Conservation (phyloP, 1,284 basidiomycete species). For the Phaffia rhodozyma region DNA sequence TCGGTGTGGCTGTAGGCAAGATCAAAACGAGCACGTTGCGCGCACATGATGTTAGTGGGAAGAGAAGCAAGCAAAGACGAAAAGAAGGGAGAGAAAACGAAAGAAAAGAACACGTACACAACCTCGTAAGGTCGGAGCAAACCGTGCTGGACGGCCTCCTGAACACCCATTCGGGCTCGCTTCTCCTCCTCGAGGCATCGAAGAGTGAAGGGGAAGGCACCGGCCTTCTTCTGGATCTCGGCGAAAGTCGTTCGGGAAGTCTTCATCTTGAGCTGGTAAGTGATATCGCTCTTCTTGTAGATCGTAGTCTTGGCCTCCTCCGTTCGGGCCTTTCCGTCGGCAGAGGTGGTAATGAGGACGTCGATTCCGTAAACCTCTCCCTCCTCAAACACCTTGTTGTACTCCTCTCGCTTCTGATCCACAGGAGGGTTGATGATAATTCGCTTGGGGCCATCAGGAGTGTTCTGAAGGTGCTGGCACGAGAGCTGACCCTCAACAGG, state of each 20-base stretch:
- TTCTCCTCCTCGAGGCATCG: constrained; percentile 90
- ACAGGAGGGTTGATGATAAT: constrained; percentile 81
- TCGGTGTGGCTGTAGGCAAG: constrained; percentile 48
- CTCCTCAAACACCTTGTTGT: constrained; percentile 74
- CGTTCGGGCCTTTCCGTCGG: constrained; percentile 78
- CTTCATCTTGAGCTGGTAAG: constrained; percentile 96
- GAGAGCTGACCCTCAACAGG: constrained; percentile 62
- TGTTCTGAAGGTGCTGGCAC: constrained; percentile 67
- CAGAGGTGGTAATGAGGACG: constrained; percentile 73
- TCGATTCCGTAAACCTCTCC: constrained; percentile 95
- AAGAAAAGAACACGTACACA: constrained; percentile 44
- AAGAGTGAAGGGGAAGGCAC: constrained; percentile 94
- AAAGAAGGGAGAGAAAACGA: not conserved
- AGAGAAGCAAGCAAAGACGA: constrained; percentile 59
- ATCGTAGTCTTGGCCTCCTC: constrained; percentile 85
- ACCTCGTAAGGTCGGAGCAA: constrained; percentile 84
- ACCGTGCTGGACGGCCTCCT: constrained; percentile 88
- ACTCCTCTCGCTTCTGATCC: constrained; percentile 69
- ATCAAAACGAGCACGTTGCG: not conserved
- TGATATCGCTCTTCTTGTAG: constrained; percentile 76
- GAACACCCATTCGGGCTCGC: constrained; percentile 83
- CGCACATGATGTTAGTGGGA: constrained; percentile 64
- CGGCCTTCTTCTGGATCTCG: constrained; percentile 95
- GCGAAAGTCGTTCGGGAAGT: constrained; percentile 87
- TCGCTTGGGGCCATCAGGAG: constrained; percentile 94